A percentile compares a stretch with the other conserved stretches of the same genome.
Conservation (phyloP, 495 filamentous ascomycete species). For the Gamarada debralockiae region DNA sequence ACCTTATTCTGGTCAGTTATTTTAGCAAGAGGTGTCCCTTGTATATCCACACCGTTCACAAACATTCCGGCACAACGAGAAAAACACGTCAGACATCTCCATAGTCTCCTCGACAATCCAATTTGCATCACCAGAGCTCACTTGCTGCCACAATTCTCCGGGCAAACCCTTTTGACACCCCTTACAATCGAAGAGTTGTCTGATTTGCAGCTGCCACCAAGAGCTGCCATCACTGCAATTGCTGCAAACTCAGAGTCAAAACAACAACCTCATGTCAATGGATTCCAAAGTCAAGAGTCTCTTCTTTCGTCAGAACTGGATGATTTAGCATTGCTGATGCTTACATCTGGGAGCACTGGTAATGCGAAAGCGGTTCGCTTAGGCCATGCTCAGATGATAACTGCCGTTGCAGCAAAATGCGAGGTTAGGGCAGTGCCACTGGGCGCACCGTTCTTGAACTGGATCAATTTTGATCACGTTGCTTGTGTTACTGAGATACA, state of each 20-base stretch:
- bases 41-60: slow-evolving; percentile 34
- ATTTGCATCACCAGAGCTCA: not conserved
- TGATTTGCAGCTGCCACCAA: not conserved
- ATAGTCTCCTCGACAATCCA: not conserved
- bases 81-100: slow-evolving; percentile 29
- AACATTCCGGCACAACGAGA: slow-evolving; percentile 29
- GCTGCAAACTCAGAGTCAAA: not conserved
- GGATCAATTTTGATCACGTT: slow-evolving; percentile 51
- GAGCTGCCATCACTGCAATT: not conserved
- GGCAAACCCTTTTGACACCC: not conserved
- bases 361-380: slow-evolving; percentile 49
- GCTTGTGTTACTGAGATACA: slow-evolving; percentile 46
- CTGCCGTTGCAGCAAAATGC: slow-evolving; percentile 40
- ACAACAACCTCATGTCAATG: not conserved
- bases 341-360: slow-evolving; percentile 55
- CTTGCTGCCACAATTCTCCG: not conserved
- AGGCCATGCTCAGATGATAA: slow-evolving; percentile 38
- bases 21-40: slow-evolving; percentile 33
- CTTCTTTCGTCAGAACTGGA: not conserved
- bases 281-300: not conserved
- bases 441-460: slow-evolving; percentile 38
- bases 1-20: slow-evolving; percentile 41
- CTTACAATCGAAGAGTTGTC: slow-evolving; percentile 2
- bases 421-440: not conserved
- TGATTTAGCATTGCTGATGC: slow-evolving; percentile 38